phyloP scores from a whole-genome alignment of 495 filamentous ascomycete species.

The Lepraria neglecta region DNA sequence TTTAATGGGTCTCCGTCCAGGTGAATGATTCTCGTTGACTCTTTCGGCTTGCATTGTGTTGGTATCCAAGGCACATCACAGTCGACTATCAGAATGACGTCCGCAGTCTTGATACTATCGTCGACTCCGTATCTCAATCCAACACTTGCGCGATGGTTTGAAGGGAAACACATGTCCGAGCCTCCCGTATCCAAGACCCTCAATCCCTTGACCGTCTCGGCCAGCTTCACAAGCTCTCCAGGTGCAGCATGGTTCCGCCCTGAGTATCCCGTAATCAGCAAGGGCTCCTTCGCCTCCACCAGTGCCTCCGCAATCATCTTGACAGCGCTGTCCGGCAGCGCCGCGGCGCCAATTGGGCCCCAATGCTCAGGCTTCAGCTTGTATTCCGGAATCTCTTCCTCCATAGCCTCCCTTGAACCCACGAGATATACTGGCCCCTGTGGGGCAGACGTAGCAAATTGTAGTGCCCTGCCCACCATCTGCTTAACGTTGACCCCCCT shows the following conservation, averaged over 20 bases:
- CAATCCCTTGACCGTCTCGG: constrained; percentile 69
- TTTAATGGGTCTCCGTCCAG: constrained; percentile 85
- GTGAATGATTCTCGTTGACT: constrained; percentile 64
- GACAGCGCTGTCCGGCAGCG: constrained; percentile 59
- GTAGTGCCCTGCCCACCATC: constrained; percentile 84
- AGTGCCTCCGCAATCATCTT: constrained; percentile 64
- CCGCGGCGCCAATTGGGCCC: constrained; percentile 70
- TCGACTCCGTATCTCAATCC: constrained; percentile 74
- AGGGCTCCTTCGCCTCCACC: constrained; percentile 63
- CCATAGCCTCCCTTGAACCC: constrained; percentile 84
- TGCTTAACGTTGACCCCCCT: constrained; percentile 91
- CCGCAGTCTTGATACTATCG: constrained; percentile 65
- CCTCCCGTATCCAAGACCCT: constrained; percentile 85
- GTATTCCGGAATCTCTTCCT: constrained; percentile 84
- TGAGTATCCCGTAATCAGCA: constrained; percentile 77
- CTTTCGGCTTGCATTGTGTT: constrained; percentile 50
- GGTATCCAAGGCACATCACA: constrained; percentile 77
- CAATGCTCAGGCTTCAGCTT: constrained; percentile 64
- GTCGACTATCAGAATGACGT: constrained; percentile 80
- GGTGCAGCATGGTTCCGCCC: constrained; percentile 70
- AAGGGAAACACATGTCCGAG: constrained; percentile 94
- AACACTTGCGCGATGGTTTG: constrained; percentile 65
- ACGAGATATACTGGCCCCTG: constrained; percentile 81
- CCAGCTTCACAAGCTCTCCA: constrained; percentile 66
- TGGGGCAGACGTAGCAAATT: constrained; percentile 76